Evolutionary conservation across 2,329 filamentous ascomycete genomes (phyloP).

Genomic region (Hypomyces perniciosus): DNA sequence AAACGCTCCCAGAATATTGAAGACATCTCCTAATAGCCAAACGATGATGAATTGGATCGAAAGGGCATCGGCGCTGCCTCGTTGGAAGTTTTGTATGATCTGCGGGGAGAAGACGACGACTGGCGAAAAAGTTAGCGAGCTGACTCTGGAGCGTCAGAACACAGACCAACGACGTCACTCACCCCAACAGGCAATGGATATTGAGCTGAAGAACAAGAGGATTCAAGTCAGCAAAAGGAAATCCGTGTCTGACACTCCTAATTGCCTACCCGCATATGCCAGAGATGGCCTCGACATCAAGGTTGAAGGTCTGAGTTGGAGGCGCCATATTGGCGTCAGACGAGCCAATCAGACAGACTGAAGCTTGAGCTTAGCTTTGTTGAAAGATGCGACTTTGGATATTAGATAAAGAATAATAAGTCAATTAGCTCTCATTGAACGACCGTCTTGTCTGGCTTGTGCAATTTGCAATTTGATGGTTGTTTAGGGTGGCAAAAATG

Average conservation of each 20-base stretch:
- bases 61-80: slow-evolving; percentile 77
- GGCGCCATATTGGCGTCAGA: slow-evolving; percentile 41
- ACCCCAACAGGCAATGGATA: slow-evolving; percentile 91
- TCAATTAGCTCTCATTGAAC: too few species aligned
- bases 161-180: slow-evolving; percentile 13
- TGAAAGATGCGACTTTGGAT: too few species aligned
- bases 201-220: slow-evolving; percentile 54
- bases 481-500: background rate
- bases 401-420: too few species aligned
- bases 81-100: slow-evolving; percentile 89
- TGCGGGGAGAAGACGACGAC: slow-evolving; percentile 96
- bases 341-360: too few species aligned
- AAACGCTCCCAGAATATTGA: slow-evolving; percentile 91
- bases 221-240: background rate
- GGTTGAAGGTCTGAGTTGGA: slow-evolving; percentile 52
- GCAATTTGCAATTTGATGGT: background rate
- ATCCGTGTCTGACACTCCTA: background rate
- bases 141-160: background rate
- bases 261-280: slow-evolving; percentile 73
- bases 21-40: slow-evolving; percentile 91
- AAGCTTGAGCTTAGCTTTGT: too few species aligned
- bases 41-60: slow-evolving; percentile 88
- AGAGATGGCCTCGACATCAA: slow-evolving; percentile 85
- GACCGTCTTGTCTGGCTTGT: background rate
- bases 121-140: slow-evolving; percentile 15